Conservation (phyloP, 2,329 filamentous ascomycete genomes). For the Colletotrichum costaricense region DNA sequence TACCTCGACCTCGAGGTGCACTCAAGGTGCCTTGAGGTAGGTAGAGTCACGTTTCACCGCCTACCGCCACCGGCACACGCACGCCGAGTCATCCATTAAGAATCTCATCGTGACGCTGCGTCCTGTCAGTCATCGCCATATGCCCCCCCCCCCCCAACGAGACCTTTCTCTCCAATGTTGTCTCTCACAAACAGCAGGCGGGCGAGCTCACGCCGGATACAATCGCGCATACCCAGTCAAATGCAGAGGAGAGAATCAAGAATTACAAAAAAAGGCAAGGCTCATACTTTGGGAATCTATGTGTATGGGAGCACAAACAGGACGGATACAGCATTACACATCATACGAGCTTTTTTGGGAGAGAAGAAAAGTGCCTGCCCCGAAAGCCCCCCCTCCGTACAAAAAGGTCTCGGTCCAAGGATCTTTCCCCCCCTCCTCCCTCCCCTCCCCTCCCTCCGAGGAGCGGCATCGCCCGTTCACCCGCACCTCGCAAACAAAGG, state of each 20-base stretch:
- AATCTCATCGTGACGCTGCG: not conserved
- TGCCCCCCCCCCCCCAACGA: too few species aligned
- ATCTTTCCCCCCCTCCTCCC: not conserved
- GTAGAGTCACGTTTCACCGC: not conserved
- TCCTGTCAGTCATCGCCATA: not conserved
- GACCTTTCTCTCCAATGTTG: too few species aligned
- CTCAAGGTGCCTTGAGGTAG: too few species aligned
- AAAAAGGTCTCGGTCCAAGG: slow-evolving; percentile 15
- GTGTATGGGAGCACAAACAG: slow-evolving; percentile 32
- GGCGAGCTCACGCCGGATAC: not conserved
- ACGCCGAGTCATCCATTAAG: not conserved
- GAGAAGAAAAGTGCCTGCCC: not conserved
- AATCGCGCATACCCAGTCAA: not conserved
- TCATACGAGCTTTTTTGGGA: slow-evolving; percentile 21
- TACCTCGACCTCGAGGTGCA: not conserved
- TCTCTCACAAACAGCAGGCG: not conserved
- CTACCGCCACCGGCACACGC: not conserved
- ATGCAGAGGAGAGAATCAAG: not conserved
- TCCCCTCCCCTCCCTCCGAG: not conserved
- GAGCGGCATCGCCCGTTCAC: slow-evolving; percentile 11
- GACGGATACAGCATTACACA: slow-evolving; percentile 35
- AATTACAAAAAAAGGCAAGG: slow-evolving; percentile 7
- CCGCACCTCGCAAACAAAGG: slow-evolving; percentile 10
- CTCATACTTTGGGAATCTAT: slow-evolving; percentile 37
- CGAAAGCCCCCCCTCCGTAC: not conserved